Conservation (phyloP, 805 yeast genomes). For the Candida sphagnicola region DNA sequence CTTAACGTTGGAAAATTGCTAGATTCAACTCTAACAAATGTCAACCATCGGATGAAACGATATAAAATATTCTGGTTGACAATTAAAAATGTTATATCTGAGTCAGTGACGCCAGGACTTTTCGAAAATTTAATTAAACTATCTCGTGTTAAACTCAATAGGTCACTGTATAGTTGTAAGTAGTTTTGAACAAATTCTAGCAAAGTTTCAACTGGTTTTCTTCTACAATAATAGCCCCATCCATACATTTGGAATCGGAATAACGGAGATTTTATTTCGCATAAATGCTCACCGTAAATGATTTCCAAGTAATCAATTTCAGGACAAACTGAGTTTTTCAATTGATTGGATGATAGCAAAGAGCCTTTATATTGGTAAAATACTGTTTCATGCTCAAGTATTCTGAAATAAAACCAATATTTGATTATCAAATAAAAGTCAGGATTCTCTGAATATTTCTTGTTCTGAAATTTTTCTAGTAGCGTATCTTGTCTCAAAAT, state of each 20-base stretch:
- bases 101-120: background rate
- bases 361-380: conserved; percentile 27
- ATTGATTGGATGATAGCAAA: conserved; percentile 19
- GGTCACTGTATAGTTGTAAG: conserved; percentile 14
- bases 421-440: conserved; percentile 16
- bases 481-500: conserved; percentile 3
- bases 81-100: conserved; percentile 3
- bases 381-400: conserved; percentile 22
- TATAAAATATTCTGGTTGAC: conserved; percentile 14
- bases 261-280: conserved; percentile 6
- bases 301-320: conserved; percentile 13
- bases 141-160: conserved; percentile 7
- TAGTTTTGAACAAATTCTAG: conserved; percentile 14
- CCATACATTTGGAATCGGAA: conserved; percentile 9
- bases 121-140: conserved; percentile 6
- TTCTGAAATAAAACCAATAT: conserved; percentile 25
- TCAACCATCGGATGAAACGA: conserved; percentile 21
- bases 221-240: conserved; percentile 19
- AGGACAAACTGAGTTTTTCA: conserved; percentile 23
- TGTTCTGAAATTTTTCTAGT: too few relatives aligned
- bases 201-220: conserved; percentile 8
- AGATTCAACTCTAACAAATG: conserved; percentile 22
- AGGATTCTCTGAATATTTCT: conserved; percentile 3
- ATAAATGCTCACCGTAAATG: conserved; percentile 14
- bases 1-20: conserved; percentile 26